Percentiles rank a stretch among this genome's conserved stretches.
Evolutionary conservation across 257 asterid genomes (phyloP).

Genomic region (Nicotiana sylvestris): DNA sequence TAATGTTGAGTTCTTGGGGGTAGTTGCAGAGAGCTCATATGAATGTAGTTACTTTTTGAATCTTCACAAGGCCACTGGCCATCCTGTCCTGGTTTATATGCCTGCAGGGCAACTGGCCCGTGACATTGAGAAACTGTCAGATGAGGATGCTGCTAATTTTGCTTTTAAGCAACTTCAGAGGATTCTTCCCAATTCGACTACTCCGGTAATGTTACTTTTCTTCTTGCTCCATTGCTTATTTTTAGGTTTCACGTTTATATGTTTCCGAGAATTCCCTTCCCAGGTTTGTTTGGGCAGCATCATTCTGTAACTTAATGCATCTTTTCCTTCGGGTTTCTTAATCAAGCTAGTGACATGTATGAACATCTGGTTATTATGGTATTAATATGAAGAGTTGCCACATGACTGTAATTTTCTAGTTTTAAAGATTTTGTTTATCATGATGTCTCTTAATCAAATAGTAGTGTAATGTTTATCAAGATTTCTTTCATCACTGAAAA

Average conservation of each 20-base stretch:
- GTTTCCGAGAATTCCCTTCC: neutral
- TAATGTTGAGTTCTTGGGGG: conserved; percentile 92
- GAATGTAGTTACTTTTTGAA: conserved; percentile 92
- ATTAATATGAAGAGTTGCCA: too few relatives aligned
- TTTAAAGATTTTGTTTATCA: too few relatives aligned
- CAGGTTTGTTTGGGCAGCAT: too few relatives aligned
- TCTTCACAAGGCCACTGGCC: conserved; percentile 96
- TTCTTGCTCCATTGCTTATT: neutral
- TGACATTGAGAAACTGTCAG: conserved; percentile 80
- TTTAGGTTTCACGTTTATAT: neutral
- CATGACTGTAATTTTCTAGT: too few relatives aligned
- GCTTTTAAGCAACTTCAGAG: conserved; percentile 71
- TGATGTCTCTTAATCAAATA: too few relatives aligned
- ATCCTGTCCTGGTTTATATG: conserved; percentile 91
- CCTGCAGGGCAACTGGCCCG: conserved; percentile 94
- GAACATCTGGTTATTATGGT: too few relatives aligned
- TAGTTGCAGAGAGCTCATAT: conserved; percentile 79
- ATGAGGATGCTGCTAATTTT: conserved; percentile 82
- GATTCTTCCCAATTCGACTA: conserved; percentile 77
- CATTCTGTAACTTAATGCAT: too few relatives aligned
- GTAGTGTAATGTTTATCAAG: too few relatives aligned
- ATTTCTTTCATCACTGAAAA: too few relatives aligned
- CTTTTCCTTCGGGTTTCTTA: too few relatives aligned
- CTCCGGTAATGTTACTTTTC: conserved; percentile 55
- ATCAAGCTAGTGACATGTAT: too few relatives aligned